Percentiles rank a stretch among this genome's conserved stretches.
Conservation (phyloP, 371 early-diverging fungal genomes). For the Mortierella sp. region DNA sequence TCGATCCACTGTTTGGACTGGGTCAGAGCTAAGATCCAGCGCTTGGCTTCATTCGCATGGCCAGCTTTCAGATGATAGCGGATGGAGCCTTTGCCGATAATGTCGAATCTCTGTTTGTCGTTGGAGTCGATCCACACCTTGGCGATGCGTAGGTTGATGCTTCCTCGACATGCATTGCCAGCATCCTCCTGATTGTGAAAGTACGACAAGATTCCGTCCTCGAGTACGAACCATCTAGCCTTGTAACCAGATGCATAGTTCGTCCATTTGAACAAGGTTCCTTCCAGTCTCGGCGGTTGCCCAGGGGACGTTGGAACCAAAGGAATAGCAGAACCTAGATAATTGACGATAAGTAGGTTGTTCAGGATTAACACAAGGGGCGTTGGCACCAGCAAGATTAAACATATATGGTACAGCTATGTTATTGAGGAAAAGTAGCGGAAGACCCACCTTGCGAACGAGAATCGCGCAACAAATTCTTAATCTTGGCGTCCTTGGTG, state of each 20-base stretch:
- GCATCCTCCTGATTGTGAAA: slow-evolving; percentile 80
- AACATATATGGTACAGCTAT: neutral
- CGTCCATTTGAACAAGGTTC: slow-evolving; percentile 82
- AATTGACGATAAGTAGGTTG: neutral
- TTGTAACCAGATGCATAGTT: slow-evolving; percentile 88
- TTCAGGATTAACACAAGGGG: too few species aligned
- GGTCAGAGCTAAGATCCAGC: slow-evolving; percentile 81
- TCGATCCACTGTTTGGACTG: slow-evolving; percentile 76
- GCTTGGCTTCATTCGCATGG: slow-evolving; percentile 75
- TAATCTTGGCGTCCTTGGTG: slow-evolving; percentile 63
- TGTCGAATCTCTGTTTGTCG: slow-evolving; percentile 80
- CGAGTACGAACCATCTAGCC: slow-evolving; percentile 81
- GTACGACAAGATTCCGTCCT: slow-evolving; percentile 79
- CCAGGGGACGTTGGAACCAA: slow-evolving; percentile 57
- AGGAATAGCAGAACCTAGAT: slow-evolving; percentile 19
- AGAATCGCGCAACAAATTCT: slow-evolving; percentile 66
- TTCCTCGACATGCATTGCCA: slow-evolving; percentile 78
- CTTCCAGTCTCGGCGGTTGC: slow-evolving; percentile 63
- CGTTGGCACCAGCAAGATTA: too few species aligned
- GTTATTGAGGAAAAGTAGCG: neutral
- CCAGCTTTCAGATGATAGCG: slow-evolving; percentile 76
- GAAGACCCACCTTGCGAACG: slow-evolving; percentile 42
- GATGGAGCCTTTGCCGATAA: slow-evolving; percentile 76
- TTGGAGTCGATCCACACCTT: slow-evolving; percentile 66
- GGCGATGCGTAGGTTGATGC: slow-evolving; percentile 76